Base-by-base conservation (phyloP, 2,329 filamentous ascomycete species). In the Neocucurbitaria cava region DNA sequence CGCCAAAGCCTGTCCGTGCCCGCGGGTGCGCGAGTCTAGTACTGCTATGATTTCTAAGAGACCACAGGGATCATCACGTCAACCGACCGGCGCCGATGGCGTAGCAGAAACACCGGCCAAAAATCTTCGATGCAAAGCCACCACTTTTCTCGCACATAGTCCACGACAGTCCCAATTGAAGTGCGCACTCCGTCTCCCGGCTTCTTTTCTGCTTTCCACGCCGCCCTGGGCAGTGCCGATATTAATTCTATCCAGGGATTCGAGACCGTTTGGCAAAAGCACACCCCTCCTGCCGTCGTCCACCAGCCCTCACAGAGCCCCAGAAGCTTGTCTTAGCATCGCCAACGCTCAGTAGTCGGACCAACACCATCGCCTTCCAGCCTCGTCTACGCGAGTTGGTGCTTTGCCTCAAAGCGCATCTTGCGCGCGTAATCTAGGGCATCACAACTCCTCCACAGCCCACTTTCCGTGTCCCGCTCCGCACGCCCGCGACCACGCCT, bases 281-380 rank as follows among this genome's bases (percentile, higher is more conserved):
- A 52, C 38, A 46, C 58, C 58, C 59, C 61, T 58, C 58, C 47
- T 53, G 50, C 52, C 53, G 49, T 44, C 55, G 51, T 58, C 55
- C 55, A 56, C 49, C 45, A 61, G 51, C 58, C 52, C 58, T 61
- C 39, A 46, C 59, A 43, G 49, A 54, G 44, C 41, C 54, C 40
- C 65, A 64, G 61, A 66, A 49, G 43, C 58, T 66, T 57, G 58
- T 59, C 64, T 58, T 55, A 59, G 41, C 54, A 58, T 60, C 64
- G 53, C 60, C 59, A 42, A 53, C 46, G 41, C 52, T 56, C 57
- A 52, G 35, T 54, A 55, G 57, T 60, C 49, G 35, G 60, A 56
- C 30, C 46, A 59, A 50, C 49, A 44, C 39, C 24, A 45, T 51
- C 54, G 36, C 31, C 46, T 65, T 67, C 61, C 50, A 64, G 58